A percentile compares a stretch with the other conserved stretches of the same genome.
phyloP scores from a whole-genome alignment of 345 rosid species.

The Lepidium africanum region DNA sequence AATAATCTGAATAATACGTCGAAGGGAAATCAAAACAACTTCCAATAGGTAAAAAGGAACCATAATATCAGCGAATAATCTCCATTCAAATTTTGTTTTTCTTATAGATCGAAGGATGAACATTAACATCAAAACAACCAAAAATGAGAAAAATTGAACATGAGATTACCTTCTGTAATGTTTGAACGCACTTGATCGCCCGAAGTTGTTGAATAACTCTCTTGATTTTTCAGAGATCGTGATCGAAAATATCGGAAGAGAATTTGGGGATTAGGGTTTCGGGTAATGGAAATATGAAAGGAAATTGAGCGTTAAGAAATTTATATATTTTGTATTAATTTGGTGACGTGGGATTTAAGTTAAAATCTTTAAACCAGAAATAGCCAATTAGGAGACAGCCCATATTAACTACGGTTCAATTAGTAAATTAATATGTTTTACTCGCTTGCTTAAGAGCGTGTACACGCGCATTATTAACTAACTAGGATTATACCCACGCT shows the following conservation, averaged over 20 bases:
- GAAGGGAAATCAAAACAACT: neutral
- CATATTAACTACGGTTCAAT: slow-evolving; percentile 18
- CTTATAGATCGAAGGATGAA: neutral
- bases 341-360: slow-evolving; percentile 25
- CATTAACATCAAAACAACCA: slow-evolving; percentile 4
- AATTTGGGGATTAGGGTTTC: slow-evolving; percentile 31
- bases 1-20: neutral
- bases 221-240: slow-evolving; percentile 12
- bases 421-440: neutral
- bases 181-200: neutral
- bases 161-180: slow-evolving; percentile 12
- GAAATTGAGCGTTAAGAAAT: slow-evolving; percentile 15
- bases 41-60: neutral
- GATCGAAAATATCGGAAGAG: slow-evolving; percentile 17
- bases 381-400: slow-evolving; percentile 8
- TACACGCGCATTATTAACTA: neutral
- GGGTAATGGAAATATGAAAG: slow-evolving; percentile 4
- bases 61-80: neutral
- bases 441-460: slow-evolving; percentile 15
- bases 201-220: neutral
- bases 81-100: neutral
- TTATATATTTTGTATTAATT: slow-evolving; percentile 2
- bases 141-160: neutral
- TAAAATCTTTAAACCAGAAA: slow-evolving; percentile 17
- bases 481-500: no score